These are phyloP conservation scores for Platismatia glauca DNA, from an alignment of 495 filamentous ascomycete species.

Conservation along the genomic window DNA sequence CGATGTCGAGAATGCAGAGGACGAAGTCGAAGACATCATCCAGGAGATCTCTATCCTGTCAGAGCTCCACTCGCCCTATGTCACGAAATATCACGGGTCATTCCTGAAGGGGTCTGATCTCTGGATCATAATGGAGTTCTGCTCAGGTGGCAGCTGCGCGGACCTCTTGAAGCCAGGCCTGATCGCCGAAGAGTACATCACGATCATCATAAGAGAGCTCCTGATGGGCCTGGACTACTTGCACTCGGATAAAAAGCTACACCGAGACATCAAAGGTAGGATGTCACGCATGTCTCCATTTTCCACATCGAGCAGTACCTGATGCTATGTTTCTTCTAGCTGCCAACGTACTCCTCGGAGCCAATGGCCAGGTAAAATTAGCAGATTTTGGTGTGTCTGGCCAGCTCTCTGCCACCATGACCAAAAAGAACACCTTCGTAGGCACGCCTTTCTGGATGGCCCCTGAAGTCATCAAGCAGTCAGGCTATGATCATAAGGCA, in stretches of 20 bases:
- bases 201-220: slow-evolving; percentile 85
- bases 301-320: background rate
- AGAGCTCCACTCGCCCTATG: slow-evolving; percentile 84
- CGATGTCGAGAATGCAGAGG: slow-evolving; percentile 95
- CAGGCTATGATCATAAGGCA: slow-evolving; percentile 95
- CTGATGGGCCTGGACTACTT: slow-evolving; percentile 86
- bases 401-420: slow-evolving; percentile 98
- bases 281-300: background rate
- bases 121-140: slow-evolving; percentile 98
- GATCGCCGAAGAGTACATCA: slow-evolving; percentile 91
- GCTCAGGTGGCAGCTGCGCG: slow-evolving; percentile 83
- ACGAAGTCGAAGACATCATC: slow-evolving; percentile 98
- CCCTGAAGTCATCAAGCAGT: slow-evolving; percentile 96
- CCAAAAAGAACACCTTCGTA: slow-evolving; percentile 98
- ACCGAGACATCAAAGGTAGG: slow-evolving; percentile 92
- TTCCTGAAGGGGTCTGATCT: slow-evolving; percentile 91
- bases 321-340: slow-evolving; percentile 39
- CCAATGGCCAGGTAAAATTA: slow-evolving; percentile 90
- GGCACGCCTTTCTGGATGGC: slow-evolving; percentile 99
- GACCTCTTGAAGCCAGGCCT: slow-evolving; percentile 85
- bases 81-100: slow-evolving; percentile 94
- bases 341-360: slow-evolving; percentile 78
- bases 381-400: slow-evolving; percentile 97
- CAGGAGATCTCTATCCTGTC: slow-evolving; percentile 95
- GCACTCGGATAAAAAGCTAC: slow-evolving; percentile 89